These are phyloP conservation scores for Trichoderma endophyticum DNA, from an alignment of 2,329 filamentous ascomycete genomes.

Conservation along the genomic window DNA sequence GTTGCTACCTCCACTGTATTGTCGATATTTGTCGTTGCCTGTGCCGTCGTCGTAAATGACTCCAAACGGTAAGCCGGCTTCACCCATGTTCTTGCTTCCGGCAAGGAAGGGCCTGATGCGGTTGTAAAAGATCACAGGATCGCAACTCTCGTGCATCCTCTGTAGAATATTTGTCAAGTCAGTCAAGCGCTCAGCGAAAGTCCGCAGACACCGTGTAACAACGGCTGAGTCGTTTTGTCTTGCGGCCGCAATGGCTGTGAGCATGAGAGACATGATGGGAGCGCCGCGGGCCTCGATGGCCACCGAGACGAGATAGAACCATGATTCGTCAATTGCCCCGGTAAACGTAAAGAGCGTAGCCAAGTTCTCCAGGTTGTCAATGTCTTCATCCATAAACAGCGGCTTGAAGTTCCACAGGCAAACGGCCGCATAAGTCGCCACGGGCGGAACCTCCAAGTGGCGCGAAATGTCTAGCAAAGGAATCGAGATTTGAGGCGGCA, in stretches of 20 bases:
- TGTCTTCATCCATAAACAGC: constrained; percentile 76
- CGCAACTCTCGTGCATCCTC: constrained; percentile 93
- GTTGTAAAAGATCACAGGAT: constrained; percentile 92
- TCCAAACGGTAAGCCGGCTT: constrained; percentile 83
- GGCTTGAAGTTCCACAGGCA: constrained; percentile 98
- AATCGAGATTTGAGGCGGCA: constrained; percentile 79
- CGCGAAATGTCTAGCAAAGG: constrained; percentile 76
- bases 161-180: constrained; percentile 76
- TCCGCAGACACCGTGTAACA: constrained; percentile 73
- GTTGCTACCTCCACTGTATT: constrained; percentile 92
- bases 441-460: constrained; percentile 80
- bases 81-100: constrained; percentile 95
- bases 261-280: constrained; percentile 82
- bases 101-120: constrained; percentile 94
- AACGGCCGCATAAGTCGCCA: constrained; percentile 89
- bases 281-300: constrained; percentile 92
- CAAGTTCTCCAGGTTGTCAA: constrained; percentile 83
- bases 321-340: constrained; percentile 91
- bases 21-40: constrained; percentile 65
- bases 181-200: constrained; percentile 83
- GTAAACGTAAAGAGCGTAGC: constrained; percentile 88
- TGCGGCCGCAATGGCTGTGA: constrained; percentile 79
- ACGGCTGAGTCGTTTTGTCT: constrained; percentile 64
- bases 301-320: constrained; percentile 96
- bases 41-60: constrained; percentile 83